Conservation (phyloP, 116 monocot species). For the Cymodocea nodosa region DNA sequence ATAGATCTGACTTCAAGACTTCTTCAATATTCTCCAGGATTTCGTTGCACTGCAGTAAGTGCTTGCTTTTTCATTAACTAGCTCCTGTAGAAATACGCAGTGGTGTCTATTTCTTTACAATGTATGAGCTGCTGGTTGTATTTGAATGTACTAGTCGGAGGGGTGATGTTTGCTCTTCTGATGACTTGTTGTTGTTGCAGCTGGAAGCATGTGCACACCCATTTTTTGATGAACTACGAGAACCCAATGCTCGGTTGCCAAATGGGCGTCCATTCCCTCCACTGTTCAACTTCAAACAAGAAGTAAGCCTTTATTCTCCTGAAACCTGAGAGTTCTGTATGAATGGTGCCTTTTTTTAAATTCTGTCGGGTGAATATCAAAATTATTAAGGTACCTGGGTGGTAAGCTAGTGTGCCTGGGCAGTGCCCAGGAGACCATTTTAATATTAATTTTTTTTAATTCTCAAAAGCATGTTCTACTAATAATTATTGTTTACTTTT, state of each 20-base stretch:
- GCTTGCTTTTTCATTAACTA: not conserved
- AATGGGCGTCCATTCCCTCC: conserved; percentile 22
- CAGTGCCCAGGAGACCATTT: too few species aligned
- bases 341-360: not conserved
- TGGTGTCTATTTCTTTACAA: too few species aligned
- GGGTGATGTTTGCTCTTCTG: too few species aligned
- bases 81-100: too few species aligned
- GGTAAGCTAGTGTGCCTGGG: too few species aligned
- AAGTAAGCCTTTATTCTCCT: conserved; percentile 8
- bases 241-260: conserved; percentile 14
- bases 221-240: conserved; percentile 24
- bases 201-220: conserved; percentile 22
- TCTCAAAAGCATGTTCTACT: too few species aligned
- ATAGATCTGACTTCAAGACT: conserved; percentile 22
- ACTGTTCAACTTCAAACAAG: conserved; percentile 26
- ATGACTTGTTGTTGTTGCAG: not conserved
- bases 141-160: too few species aligned
- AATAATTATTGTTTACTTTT: too few species aligned
- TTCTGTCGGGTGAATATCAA: not conserved
- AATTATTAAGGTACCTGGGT: not conserved
- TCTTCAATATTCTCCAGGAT: conserved; percentile 16
- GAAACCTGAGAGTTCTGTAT: not conserved
- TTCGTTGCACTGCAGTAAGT: conserved; percentile 18
- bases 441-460: too few species aligned
- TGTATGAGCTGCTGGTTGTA: too few species aligned